phyloP scores from a whole-genome alignment of 257 asterid species.

The Petrea volubilis region DNA sequence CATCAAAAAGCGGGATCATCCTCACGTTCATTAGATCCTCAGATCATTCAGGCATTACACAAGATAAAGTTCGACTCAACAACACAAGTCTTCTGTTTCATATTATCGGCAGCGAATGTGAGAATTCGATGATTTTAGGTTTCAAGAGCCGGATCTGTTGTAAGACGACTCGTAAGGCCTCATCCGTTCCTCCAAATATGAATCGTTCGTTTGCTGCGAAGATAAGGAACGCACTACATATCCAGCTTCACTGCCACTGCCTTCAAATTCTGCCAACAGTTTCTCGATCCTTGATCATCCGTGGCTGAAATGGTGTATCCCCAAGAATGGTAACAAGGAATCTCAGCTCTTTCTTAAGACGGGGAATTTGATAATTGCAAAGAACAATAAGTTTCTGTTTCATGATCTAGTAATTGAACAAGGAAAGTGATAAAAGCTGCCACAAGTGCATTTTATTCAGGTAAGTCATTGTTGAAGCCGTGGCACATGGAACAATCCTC shows the following conservation, averaged over 20 bases:
- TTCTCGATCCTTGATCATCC: too few species aligned
- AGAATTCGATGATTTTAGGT: too few species aligned
- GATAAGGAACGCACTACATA: neutral
- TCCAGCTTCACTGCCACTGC: too few species aligned
- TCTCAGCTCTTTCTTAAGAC: neutral
- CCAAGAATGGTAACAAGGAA: neutral
- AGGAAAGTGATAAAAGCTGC: conserved; percentile 12
- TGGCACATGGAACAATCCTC: neutral
- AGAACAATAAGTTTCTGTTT: neutral
- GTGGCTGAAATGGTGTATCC: too few species aligned
- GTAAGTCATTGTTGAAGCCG: neutral
- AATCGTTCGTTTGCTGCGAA: neutral
- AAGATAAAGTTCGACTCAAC: too few species aligned
- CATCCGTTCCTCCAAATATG: neutral
- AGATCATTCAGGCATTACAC: too few species aligned
- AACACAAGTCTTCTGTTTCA: too few species aligned
- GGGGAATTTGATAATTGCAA: neutral
- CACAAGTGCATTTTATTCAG: neutral
- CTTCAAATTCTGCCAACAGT: too few species aligned
- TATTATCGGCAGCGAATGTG: too few species aligned
- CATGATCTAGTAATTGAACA: too few species aligned
- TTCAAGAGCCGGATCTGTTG: neutral
- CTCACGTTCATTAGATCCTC: too few species aligned
- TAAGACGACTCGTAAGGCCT: neutral
- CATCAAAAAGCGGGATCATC: too few species aligned